Percentiles rank a stretch among this genome's conserved stretches.
Conservation (phyloP, 805 yeast species). For the Diddensiella transvaalensis region DNA sequence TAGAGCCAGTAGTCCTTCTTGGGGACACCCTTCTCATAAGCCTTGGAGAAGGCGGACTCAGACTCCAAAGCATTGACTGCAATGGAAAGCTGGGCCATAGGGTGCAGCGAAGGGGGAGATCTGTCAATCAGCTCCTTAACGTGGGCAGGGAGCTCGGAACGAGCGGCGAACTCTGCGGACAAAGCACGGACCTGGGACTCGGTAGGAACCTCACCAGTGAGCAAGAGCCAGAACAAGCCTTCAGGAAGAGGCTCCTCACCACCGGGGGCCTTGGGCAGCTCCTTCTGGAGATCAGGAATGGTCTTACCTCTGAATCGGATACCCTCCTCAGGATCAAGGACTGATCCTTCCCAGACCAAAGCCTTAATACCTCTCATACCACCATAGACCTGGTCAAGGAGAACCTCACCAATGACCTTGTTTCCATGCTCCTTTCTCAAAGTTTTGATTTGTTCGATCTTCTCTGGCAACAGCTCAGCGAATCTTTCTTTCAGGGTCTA, state of each 20-base stretch:
- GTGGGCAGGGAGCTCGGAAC: conserved; percentile 74
- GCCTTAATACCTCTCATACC: conserved; percentile 89
- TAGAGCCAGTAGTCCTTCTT: conserved; percentile 81
- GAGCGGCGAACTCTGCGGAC: conserved; percentile 73
- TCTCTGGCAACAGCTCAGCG: conserved; percentile 86
- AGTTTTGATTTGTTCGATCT: conserved; percentile 84
- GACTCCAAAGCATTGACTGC: conserved; percentile 78
- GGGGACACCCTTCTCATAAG: conserved; percentile 78
- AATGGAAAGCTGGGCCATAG: conserved; percentile 87
- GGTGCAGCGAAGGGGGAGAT: conserved; percentile 73
- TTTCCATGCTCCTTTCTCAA: conserved; percentile 85
- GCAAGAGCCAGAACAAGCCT: conserved; percentile 74
- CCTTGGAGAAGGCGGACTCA: conserved; percentile 80
- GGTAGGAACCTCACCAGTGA: conserved; percentile 82
- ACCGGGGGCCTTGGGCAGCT: conserved; percentile 71
- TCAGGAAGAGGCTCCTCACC: conserved; percentile 70
- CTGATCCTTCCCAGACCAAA: conserved; percentile 86
- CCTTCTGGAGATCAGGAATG: conserved; percentile 71
- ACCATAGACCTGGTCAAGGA: conserved; percentile 80
- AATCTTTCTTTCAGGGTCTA: conserved; percentile 84
- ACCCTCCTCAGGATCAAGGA: conserved; percentile 79
- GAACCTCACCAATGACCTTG: conserved; percentile 71
- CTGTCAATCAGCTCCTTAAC: conserved; percentile 69
- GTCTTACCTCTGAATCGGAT: conserved; percentile 82
- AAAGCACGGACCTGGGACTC: conserved; percentile 65